Evolutionary conservation across 768 basidiomycete genomes (phyloP).

Genomic region (Mycena galericulata): DNA sequence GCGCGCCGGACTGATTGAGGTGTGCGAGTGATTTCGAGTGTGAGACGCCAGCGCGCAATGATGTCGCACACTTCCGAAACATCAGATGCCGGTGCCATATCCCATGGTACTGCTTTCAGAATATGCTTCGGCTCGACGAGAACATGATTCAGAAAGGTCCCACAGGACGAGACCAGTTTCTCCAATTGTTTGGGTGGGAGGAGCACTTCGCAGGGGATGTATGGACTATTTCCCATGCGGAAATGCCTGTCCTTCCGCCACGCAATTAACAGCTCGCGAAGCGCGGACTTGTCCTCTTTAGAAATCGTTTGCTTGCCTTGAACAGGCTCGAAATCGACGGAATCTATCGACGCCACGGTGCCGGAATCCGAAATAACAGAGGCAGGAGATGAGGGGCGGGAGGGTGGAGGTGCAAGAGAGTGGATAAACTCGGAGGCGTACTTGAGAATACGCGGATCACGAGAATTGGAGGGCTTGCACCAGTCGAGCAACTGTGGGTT

Average conservation of each 20-base stretch:
- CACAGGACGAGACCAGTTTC: background rate
- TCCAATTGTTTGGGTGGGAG: conserved; percentile 11
- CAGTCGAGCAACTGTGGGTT: conserved; percentile 16
- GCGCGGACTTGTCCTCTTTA: conserved; percentile 10
- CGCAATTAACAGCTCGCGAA: background rate
- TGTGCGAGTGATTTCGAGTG: conserved; percentile 11
- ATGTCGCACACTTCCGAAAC: conserved; percentile 1
- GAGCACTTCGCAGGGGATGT: conserved; percentile 5
- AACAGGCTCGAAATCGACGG: conserved; percentile 12
- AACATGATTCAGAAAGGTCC: background rate
- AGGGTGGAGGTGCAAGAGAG: conserved; percentile 10
- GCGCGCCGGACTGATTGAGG: background rate
- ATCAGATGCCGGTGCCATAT: no score
- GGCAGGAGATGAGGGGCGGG: background rate
- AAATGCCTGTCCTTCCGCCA: conserved; percentile 10
- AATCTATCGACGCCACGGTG: background rate
- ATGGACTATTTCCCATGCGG: no score
- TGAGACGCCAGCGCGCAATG: conserved; percentile 15
- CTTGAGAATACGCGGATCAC: conserved; percentile 18
- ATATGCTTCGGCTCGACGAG: conserved; percentile 12
- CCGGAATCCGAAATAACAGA: no score
- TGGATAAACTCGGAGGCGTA: conserved; percentile 15
- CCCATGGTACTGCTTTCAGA: background rate
- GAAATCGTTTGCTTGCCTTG: conserved; percentile 3
- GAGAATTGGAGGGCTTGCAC: background rate